Conservation (phyloP, 108 stramenopile species). For the Aurantiochytrium sp. region DNA sequence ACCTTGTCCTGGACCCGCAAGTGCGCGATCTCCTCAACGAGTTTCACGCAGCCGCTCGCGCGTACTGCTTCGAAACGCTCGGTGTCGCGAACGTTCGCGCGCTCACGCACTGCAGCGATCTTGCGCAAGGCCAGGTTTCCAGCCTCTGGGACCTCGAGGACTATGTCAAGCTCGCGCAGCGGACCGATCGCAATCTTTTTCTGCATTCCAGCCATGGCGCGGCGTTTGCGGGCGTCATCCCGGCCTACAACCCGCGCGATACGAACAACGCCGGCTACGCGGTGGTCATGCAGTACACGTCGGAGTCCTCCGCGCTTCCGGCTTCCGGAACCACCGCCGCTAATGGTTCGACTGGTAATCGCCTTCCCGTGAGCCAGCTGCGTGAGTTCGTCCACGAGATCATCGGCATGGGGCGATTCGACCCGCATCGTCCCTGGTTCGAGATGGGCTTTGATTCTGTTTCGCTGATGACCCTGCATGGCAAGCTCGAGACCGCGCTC, state of each 20-base stretch:
- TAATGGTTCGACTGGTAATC: too few species aligned
- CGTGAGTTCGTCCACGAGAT: not conserved
- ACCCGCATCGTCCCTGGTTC: not conserved
- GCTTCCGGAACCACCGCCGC: too few species aligned
- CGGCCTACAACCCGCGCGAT: not conserved
- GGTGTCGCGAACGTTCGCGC: not conserved
- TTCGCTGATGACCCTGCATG: not conserved
- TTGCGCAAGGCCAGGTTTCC: not conserved
- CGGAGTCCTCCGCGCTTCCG: too few species aligned
- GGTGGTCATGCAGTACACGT: not conserved
- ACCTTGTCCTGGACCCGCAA: not conserved
- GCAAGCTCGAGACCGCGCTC: not conserved
- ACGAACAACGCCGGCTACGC: not conserved
- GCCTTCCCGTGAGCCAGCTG: not conserved
- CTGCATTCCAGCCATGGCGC: constrained; percentile 2
- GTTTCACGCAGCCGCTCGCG: not conserved
- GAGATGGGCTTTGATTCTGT: constrained; percentile 3
- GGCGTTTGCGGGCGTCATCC: not conserved
- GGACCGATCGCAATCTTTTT: not conserved
- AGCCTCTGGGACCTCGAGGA: not conserved
- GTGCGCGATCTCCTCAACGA: not conserved
- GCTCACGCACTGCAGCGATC: not conserved
- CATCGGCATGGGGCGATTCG: not conserved
- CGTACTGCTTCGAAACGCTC: not conserved
- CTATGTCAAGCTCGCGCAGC: not conserved